These are phyloP conservation scores for Citrullus amarus DNA, from an alignment of 306 rosid species.

Conservation along the genomic window DNA sequence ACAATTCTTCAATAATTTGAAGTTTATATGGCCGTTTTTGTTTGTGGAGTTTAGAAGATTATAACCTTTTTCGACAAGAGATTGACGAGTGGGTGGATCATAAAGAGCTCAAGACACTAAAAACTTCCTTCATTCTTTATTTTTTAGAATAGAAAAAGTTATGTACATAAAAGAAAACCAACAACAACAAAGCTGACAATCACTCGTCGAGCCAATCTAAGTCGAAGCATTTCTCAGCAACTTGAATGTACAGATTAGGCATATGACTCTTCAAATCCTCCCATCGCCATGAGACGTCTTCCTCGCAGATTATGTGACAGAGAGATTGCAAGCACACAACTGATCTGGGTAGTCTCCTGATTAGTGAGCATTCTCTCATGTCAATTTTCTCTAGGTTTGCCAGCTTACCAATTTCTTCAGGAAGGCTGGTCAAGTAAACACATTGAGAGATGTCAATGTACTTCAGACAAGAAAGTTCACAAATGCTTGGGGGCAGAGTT, in stretches of 20 bases:
- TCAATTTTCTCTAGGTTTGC: constrained; percentile 66
- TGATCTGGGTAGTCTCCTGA: constrained; percentile 44
- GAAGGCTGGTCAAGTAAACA: constrained; percentile 41
- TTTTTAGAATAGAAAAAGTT: background rate
- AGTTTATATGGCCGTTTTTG: background rate
- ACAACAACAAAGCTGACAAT: background rate
- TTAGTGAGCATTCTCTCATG: constrained; percentile 74
- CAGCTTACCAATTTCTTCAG: constrained; percentile 37
- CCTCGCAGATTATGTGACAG: constrained; percentile 62
- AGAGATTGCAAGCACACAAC: constrained; percentile 32
- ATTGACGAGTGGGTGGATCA: background rate
- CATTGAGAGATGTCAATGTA: constrained; percentile 76
- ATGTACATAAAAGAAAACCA: background rate
- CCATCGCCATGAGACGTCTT: constrained; percentile 65
- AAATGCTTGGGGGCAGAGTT: constrained; percentile 39
- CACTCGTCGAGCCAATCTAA: constrained; percentile 71
- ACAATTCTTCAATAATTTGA: too few relatives aligned
- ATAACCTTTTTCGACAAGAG: background rate
- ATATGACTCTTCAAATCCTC: constrained; percentile 29
- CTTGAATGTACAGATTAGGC: constrained; percentile 51
- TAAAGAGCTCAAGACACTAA: background rate
- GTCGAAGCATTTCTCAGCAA: constrained; percentile 42
- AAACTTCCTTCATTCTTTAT: background rate
- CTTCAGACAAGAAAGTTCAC: constrained; percentile 37
- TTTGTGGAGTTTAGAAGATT: too few relatives aligned